Evolutionary conservation across 495 filamentous ascomycete species (phyloP).

Genomic region (Pyrenula massariospora): DNA sequence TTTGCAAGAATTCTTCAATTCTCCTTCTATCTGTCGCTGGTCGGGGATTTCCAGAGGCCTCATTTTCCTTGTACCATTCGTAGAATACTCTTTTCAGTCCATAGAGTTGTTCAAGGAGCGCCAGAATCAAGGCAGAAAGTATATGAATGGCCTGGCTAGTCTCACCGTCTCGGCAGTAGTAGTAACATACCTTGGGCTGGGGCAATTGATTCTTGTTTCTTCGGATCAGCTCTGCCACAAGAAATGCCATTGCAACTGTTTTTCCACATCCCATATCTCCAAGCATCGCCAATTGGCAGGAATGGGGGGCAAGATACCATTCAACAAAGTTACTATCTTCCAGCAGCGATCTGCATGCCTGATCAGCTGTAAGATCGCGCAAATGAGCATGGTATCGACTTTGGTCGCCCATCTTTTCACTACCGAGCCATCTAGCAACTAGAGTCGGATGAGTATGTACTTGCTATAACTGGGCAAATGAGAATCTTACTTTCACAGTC

Average conservation of each 20-base stretch:
- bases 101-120: slow-evolving; percentile 8
- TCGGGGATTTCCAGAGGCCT: slow-evolving; percentile 6
- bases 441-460: slow-evolving; percentile 2
- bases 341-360: slow-evolving; percentile 8
- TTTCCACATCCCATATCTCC: slow-evolving; percentile 17
- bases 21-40: slow-evolving; percentile 4
- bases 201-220: slow-evolving; percentile 9
- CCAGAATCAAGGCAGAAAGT: slow-evolving; percentile 9
- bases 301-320: slow-evolving; percentile 6
- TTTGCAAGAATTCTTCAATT: slow-evolving; percentile 8
- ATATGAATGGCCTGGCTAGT: slow-evolving; percentile 8
- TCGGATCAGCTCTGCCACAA: slow-evolving; percentile 11
- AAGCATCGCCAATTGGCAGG: slow-evolving; percentile 11
- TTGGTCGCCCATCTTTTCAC: slow-evolving; percentile 6
- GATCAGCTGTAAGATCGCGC: slow-evolving; percentile 6
- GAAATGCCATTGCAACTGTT: slow-evolving; percentile 12
- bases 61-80: slow-evolving; percentile 9
- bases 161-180: slow-evolving; percentile 14
- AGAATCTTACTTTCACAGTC: slow-evolving; percentile 13
- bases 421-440: slow-evolving; percentile 7
- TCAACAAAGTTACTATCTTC: slow-evolving; percentile 2
- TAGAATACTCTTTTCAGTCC: slow-evolving; percentile 9
- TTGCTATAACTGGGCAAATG: not conserved
- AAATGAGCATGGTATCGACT: slow-evolving; percentile 4
- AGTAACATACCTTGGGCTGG: slow-evolving; percentile 14